A percentile compares a stretch with the other conserved stretches of the same genome.
Conservation (phyloP, 805 yeast genomes). For the Gaillardinia entomophila region DNA sequence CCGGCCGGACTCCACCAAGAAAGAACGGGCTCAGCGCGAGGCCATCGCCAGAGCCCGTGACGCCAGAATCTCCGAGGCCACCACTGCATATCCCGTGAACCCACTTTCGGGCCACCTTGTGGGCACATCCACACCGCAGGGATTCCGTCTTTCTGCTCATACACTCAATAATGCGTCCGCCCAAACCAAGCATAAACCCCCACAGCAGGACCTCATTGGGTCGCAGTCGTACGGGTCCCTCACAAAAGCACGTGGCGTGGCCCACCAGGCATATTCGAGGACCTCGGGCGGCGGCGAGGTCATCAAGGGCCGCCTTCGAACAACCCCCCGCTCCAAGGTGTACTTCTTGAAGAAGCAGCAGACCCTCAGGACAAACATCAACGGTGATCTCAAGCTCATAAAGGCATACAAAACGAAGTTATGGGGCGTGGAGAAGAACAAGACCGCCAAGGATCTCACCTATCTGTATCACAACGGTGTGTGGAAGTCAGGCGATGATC, state of each 20-base stretch:
- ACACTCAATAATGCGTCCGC: slow-evolving; percentile 26
- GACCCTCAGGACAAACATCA: slow-evolving; percentile 59
- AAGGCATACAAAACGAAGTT: slow-evolving; percentile 69
- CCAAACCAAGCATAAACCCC: slow-evolving; percentile 29
- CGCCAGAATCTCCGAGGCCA: slow-evolving; percentile 41
- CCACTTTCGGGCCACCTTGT: slow-evolving; percentile 13
- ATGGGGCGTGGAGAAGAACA: slow-evolving; percentile 85
- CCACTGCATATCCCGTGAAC: slow-evolving; percentile 16
- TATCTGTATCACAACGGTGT: slow-evolving; percentile 55
- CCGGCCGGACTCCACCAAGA: slow-evolving; percentile 30
- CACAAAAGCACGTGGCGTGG: slow-evolving; percentile 19
- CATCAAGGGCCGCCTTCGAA: slow-evolving; percentile 58
- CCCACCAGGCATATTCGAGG: slow-evolving; percentile 20
- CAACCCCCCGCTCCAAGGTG: slow-evolving; percentile 40
- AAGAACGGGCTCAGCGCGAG: slow-evolving; percentile 22
- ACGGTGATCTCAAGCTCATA: slow-evolving; percentile 51
- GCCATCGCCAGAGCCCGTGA: slow-evolving; percentile 27
- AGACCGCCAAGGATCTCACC: slow-evolving; percentile 55
- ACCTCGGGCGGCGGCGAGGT: slow-evolving; percentile 34
- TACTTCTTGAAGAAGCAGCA: slow-evolving; percentile 39
- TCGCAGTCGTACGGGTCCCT: slow-evolving; percentile 32
- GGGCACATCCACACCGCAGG: slow-evolving; percentile 11
- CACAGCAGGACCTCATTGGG: slow-evolving; percentile 25
- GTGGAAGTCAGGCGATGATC: slow-evolving; percentile 80
- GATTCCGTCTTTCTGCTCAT: slow-evolving; percentile 30